Evolutionary conservation across 495 filamentous ascomycete genomes (phyloP).

Genomic region (Elasticomyces elasticus): DNA sequence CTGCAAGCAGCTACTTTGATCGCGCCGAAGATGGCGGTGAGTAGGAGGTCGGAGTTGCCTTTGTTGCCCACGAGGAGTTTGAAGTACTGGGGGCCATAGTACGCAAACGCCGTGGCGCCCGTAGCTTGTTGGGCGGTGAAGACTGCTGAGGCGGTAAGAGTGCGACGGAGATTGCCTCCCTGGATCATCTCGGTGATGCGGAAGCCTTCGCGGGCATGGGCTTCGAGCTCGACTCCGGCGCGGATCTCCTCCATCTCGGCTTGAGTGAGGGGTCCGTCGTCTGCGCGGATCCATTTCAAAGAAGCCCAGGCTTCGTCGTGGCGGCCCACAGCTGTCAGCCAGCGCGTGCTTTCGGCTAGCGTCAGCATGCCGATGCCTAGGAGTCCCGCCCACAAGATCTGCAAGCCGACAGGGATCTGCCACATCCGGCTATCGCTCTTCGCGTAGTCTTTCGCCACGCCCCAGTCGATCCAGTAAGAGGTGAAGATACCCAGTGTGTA

Average conservation of each 20-base stretch:
- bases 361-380: slow-evolving; percentile 21
- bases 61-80: slow-evolving; percentile 24
- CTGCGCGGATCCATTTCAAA: slow-evolving; percentile 23
- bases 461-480: slow-evolving; percentile 16
- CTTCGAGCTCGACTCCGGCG: slow-evolving; percentile 15
- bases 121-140: slow-evolving; percentile 41
- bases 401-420: slow-evolving; percentile 24
- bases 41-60: slow-evolving; percentile 15
- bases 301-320: slow-evolving; percentile 23
- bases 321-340: slow-evolving; percentile 18
- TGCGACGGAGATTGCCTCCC: slow-evolving; percentile 30
- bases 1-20: slow-evolving; percentile 23
- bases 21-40: slow-evolving; percentile 22
- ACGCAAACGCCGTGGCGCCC: slow-evolving; percentile 32
- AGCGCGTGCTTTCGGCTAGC: slow-evolving; percentile 20
- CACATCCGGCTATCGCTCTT: slow-evolving; percentile 14
- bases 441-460: slow-evolving; percentile 10
- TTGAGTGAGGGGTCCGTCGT: slow-evolving; percentile 37
- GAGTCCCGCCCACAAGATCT: slow-evolving; percentile 21
- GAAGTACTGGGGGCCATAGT: slow-evolving; percentile 29
- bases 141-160: slow-evolving; percentile 38
- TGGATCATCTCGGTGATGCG: slow-evolving; percentile 28
- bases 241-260: slow-evolving; percentile 33
- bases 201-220: slow-evolving; percentile 15
- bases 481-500: slow-evolving; percentile 20